A percentile compares a stretch with the other conserved stretches of the same genome.
phyloP scores from a whole-genome alignment of 257 asterid species.

The Datura wrightii region DNA sequence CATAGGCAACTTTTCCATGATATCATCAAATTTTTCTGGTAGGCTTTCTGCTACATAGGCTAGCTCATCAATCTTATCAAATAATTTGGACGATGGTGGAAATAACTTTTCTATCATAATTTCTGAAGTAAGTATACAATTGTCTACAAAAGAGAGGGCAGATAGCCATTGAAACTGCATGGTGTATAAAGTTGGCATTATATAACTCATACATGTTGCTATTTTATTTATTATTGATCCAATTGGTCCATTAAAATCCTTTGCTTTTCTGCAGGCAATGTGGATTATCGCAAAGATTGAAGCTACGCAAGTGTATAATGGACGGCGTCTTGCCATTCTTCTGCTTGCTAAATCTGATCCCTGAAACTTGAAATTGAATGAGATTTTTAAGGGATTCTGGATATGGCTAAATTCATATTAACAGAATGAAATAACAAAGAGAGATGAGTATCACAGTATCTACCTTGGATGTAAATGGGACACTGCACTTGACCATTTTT shows the following conservation, averaged over 20 bases:
- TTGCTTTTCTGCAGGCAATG: slow-evolving; percentile 45
- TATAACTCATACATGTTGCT: neutral
- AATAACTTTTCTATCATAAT: slow-evolving; percentile 45
- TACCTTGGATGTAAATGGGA: neutral
- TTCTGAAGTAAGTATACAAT: slow-evolving; percentile 49
- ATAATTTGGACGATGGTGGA: slow-evolving; percentile 52
- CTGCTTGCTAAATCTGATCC: slow-evolving; percentile 11
- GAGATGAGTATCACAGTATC: neutral
- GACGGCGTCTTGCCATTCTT: slow-evolving; percentile 53
- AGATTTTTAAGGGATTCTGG: neutral
- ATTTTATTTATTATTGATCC: slow-evolving; percentile 46
- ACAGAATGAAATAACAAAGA: neutral
- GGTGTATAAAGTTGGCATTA: slow-evolving; percentile 42
- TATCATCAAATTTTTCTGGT: slow-evolving; percentile 48
- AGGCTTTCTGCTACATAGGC: slow-evolving; percentile 47
- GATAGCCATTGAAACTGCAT: slow-evolving; percentile 49
- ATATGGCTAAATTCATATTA: neutral
- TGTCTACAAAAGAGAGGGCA: slow-evolving; percentile 52
- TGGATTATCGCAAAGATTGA: slow-evolving; percentile 49
- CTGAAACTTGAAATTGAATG: slow-evolving; percentile 33
- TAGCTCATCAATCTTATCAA: slow-evolving; percentile 54
- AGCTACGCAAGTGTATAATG: slow-evolving; percentile 61
- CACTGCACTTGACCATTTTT: neutral
- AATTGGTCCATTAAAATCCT: slow-evolving; percentile 47
- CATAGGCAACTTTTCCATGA: slow-evolving; percentile 35